These are phyloP conservation scores for Coemansia sp. DNA, from an alignment of 192 early-diverging fungal genomes.

Conservation along the genomic window DNA sequence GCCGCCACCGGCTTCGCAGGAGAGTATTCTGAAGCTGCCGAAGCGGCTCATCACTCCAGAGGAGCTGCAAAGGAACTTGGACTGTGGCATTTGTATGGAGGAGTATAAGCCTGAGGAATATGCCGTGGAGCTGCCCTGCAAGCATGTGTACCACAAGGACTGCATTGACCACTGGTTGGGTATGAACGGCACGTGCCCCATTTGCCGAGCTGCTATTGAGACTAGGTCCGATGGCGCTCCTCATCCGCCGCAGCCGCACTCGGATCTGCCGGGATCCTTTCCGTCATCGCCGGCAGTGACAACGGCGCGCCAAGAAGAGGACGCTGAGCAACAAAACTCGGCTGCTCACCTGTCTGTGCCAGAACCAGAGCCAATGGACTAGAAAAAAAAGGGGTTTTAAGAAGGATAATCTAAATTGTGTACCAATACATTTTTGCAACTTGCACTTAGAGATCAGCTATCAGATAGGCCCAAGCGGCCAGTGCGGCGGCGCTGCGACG, in stretches of 20 bases:
- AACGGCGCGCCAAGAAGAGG: constrained; percentile 1
- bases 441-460: constrained; percentile 42
- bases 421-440: neutral
- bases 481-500: constrained; percentile 58
- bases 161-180: constrained; percentile 93
- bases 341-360: neutral
- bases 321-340: neutral
- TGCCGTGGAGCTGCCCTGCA: constrained; percentile 73
- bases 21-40: constrained; percentile 67
- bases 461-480: constrained; percentile 60
- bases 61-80: constrained; percentile 64
- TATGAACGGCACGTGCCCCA: constrained; percentile 91
- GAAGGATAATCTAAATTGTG: neutral
- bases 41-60: constrained; percentile 50
- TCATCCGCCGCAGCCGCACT: constrained; percentile 11
- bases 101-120: constrained; percentile 71
- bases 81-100: constrained; percentile 91
- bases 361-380: constrained; percentile 37
- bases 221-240: neutral
- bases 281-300: constrained; percentile 26
- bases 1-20: constrained; percentile 80
- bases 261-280: constrained; percentile 48
- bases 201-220: constrained; percentile 64
- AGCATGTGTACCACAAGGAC: constrained; percentile 82
- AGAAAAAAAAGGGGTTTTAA: neutral